Base-by-base conservation (phyloP, 805 yeast genomes). In the Candida sphagnicola region DNA sequence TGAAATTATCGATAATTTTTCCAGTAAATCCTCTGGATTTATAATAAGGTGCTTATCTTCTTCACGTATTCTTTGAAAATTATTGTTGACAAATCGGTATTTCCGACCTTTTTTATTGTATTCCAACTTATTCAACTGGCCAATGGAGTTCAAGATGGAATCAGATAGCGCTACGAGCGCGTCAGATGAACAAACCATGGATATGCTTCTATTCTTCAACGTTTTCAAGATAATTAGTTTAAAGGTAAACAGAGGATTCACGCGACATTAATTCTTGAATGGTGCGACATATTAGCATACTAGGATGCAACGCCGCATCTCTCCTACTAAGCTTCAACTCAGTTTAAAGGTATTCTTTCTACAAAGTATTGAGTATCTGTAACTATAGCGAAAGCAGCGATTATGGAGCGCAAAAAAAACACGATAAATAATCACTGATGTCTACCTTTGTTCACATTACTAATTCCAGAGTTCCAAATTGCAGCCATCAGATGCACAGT, bases 31-130 rank as follows among this genome's bases (percentile, higher is more conserved):
- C 34, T 47, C 61, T 5, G 56, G 70, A 47, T 51, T 47, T 12
- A 76, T 61, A 8, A 74, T 59, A 33, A 76, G 53, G 47, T 70
- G 74, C 48, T 74, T 76, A 38, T 70, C 70, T 46, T 71, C 75
- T 34, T 70, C 75, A 31, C 70, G 61, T 5, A 76, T 58, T 38
- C 80, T 50, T 39, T 72, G 72, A 48, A 75, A 75, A 31, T 60
- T 59, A 40, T 75, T 74, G 48, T 70, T 65, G 34, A 74, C 70
- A 37, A 71, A 65, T 35, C 69, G 66, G 50, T 74, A 76, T 46
- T 67, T 70, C 38, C 77, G 55, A 8, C 80, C 79, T 39, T 70
- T 70, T 41, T 63, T 66, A 40, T 57, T 53, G 45, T 59, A 64
- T 40, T 65, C 69, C 16, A 62, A 52, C 32, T 60, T 57, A 37